These are phyloP conservation scores for Kalmanozyma brasiliensis DNA, from an alignment of 1,284 basidiomycete species.

Conservation along the genomic window DNA sequence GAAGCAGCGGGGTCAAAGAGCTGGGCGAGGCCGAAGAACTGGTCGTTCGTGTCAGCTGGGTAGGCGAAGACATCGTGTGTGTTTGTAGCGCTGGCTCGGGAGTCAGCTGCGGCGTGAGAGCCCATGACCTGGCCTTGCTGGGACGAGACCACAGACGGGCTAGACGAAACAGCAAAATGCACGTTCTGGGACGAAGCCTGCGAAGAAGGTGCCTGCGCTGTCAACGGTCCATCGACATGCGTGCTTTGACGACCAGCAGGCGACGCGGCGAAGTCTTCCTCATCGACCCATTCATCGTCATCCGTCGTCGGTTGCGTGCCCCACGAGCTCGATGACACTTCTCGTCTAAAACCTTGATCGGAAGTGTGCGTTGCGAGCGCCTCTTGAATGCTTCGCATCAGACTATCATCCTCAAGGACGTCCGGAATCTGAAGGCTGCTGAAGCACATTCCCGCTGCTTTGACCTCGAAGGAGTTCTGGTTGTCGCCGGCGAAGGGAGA, in stretches of 20 bases:
- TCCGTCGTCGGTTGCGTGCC: slow-evolving; percentile 16
- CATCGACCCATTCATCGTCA: slow-evolving; percentile 41
- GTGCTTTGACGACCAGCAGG: neutral
- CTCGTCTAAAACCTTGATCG: neutral
- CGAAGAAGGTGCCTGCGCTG: neutral
- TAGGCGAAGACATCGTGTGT: neutral
- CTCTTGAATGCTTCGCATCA: slow-evolving; percentile 22
- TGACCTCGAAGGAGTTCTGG: neutral
- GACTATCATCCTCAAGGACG: neutral
- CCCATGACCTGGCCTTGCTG: no score
- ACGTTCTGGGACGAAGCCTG: neutral
- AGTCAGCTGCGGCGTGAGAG: no score
- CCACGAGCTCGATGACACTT: slow-evolving; percentile 21
- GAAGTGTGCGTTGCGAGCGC: slow-evolving; percentile 9
- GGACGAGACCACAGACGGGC: no score
- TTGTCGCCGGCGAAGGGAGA: slow-evolving; percentile 20
- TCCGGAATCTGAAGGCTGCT: slow-evolving; percentile 16
- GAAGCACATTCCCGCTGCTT: slow-evolving; percentile 5
- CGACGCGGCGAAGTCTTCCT: slow-evolving; percentile 8
- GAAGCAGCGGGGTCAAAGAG: slow-evolving; percentile 8
- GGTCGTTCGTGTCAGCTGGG: neutral
- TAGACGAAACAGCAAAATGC: neutral
- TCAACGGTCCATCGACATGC: neutral
- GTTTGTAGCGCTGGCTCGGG: neutral
- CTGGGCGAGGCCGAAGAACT: slow-evolving; percentile 9